These are phyloP conservation scores for Plantago major DNA, from an alignment of 257 asterid genomes.

Conservation along the genomic window DNA sequence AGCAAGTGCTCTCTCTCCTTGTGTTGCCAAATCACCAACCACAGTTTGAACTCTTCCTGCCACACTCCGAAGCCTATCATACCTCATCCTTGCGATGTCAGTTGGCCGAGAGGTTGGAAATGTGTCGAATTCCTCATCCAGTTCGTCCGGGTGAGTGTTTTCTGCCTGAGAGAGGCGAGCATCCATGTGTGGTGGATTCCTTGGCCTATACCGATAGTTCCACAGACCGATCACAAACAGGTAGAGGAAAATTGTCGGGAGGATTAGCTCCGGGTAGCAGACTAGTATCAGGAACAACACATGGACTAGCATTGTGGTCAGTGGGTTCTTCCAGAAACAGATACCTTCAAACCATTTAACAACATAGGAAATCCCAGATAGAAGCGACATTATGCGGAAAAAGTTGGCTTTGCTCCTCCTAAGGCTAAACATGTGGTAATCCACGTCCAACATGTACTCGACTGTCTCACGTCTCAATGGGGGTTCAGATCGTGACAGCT, in stretches of 20 bases:
- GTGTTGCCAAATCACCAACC: constrained; percentile 78
- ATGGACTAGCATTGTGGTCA: constrained; percentile 74
- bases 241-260: constrained; percentile 86
- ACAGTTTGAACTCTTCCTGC: constrained; percentile 82
- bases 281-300: constrained; percentile 68
- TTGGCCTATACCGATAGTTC: constrained; percentile 73
- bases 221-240: constrained; percentile 80
- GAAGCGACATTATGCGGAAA: constrained; percentile 59
- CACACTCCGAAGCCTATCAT: constrained; percentile 62
- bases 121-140: constrained; percentile 76
- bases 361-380: constrained; percentile 43
- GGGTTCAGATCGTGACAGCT: constrained; percentile 77
- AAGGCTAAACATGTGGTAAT: constrained; percentile 72
- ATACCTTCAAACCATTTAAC: constrained; percentile 59
- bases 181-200: constrained; percentile 84
- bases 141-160: constrained; percentile 54
- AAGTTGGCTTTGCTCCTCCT: constrained; percentile 90
- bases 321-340: constrained; percentile 75
- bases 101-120: constrained; percentile 53
- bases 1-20: constrained; percentile 75
- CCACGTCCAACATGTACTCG: constrained; percentile 84
- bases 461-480: constrained; percentile 67
- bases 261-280: constrained; percentile 72
- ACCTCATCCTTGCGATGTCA: constrained; percentile 55
- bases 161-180: constrained; percentile 84